Conservation (phyloP, 2,329 filamentous ascomycete genomes). For the Colletotrichum tabaci region DNA sequence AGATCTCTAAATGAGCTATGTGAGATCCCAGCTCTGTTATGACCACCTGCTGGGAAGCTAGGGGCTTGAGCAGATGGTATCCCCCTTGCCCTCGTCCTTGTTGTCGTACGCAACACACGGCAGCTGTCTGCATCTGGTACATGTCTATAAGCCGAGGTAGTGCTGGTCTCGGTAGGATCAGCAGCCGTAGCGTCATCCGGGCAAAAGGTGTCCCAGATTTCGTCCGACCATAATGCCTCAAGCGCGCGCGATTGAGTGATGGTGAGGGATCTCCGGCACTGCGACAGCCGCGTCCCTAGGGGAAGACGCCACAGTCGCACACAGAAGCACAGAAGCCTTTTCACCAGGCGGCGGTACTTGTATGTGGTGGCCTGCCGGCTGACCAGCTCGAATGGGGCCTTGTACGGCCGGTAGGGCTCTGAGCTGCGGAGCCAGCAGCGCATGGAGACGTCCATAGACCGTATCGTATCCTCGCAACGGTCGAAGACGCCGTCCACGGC, state of each 20-base stretch:
- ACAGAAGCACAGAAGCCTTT: slow-evolving; percentile 7
- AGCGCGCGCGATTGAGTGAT: neutral
- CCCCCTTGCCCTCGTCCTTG: neutral
- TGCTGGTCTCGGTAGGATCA: neutral
- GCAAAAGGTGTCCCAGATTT: neutral
- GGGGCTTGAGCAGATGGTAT: neutral
- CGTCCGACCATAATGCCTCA: neutral
- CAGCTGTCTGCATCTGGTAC: neutral
- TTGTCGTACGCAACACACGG: neutral
- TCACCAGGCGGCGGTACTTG: neutral
- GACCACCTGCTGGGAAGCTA: neutral
- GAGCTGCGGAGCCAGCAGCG: slow-evolving; percentile 15
- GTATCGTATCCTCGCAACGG: slow-evolving; percentile 12
- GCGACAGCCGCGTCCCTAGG: neutral
- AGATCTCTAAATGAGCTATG: slow-evolving; percentile 1
- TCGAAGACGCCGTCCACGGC: neutral
- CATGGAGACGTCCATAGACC: slow-evolving; percentile 2
- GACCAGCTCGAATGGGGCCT: slow-evolving; percentile 10
- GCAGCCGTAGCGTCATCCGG: neutral
- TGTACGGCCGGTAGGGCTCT: slow-evolving; percentile 11
- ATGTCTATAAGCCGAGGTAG: neutral
- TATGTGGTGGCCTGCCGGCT: neutral
- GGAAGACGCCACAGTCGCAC: neutral
- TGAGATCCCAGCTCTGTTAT: neutral
- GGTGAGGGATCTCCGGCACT: neutral